phyloP scores from a whole-genome alignment of 2,329 filamentous ascomycete species.

The Botryotinia convoluta region DNA sequence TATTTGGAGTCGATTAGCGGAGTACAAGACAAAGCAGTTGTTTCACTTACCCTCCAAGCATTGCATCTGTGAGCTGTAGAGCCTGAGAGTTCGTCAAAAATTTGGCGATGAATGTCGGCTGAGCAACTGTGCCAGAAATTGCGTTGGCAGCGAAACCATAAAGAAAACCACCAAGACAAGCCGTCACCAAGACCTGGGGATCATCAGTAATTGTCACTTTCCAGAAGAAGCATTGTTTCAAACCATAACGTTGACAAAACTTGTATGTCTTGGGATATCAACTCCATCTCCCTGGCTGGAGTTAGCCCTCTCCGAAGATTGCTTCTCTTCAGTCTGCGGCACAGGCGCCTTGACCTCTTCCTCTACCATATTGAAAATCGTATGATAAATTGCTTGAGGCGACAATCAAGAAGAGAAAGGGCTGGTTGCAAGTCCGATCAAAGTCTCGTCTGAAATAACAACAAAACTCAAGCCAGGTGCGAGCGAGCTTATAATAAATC shows the following conservation, averaged over 20 bases:
- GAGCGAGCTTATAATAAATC: constrained; percentile 3
- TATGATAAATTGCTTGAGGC: neutral
- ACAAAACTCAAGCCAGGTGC: neutral
- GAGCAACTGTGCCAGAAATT: constrained; percentile 11
- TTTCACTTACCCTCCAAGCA: constrained; percentile 8
- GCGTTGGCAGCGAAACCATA: constrained; percentile 13
- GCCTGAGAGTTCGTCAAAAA: constrained; percentile 10
- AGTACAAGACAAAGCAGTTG: neutral
- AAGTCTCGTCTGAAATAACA: neutral
- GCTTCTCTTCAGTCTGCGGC: constrained; percentile 4
- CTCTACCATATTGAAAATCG: neutral
- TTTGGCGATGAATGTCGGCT: constrained; percentile 15
- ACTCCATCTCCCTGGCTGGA: neutral
- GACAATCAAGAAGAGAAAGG: neutral
- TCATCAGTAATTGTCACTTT: neutral
- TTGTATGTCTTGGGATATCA: constrained; percentile 13
- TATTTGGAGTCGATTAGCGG: neutral
- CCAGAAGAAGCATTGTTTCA: neutral
- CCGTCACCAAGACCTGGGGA: constrained; percentile 8
- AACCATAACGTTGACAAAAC: constrained; percentile 10
- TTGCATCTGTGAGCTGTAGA: constrained; percentile 13
- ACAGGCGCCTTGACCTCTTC: neutral
- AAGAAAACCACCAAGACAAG: constrained; percentile 16
- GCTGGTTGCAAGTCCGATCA: neutral
- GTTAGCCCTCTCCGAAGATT: neutral